These are phyloP conservation scores for Macrocybe gigantea DNA, from an alignment of 768 basidiomycete species.

Conservation along the genomic window DNA sequence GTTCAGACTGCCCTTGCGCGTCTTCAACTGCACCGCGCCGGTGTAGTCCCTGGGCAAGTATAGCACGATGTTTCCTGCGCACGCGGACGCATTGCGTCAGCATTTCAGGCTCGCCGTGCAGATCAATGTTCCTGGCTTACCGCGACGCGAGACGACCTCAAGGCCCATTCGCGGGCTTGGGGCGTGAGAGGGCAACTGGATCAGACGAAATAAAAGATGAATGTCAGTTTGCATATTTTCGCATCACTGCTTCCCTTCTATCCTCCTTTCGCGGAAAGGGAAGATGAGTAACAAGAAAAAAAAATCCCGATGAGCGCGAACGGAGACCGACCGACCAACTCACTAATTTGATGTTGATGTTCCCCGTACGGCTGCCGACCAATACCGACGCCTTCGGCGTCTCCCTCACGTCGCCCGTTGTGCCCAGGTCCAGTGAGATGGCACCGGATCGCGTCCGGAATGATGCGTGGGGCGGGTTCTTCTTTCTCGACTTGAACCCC, in stretches of 20 bases:
- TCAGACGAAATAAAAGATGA: conserved; percentile 1
- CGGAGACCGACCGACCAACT: conserved; percentile 3
- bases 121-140: conserved; percentile 12
- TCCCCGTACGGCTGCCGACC: conserved; percentile 29
- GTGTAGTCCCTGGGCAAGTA: conserved; percentile 21
- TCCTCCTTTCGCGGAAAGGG: not conserved
- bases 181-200: conserved; percentile 25
- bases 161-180: conserved; percentile 31
- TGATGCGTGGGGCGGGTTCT: conserved; percentile 29
- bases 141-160: conserved; percentile 27
- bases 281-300: not conserved
- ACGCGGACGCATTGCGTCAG: not conserved
- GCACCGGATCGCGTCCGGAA: conserved; percentile 35
- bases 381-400: conserved; percentile 28
- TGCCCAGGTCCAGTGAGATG: conserved; percentile 31
- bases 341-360: conserved; percentile 37
- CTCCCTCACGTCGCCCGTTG: conserved; percentile 25
- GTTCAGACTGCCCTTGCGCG: conserved; percentile 15
- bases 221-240: not conserved
- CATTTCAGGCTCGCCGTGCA: not conserved
- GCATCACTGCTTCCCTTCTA: conserved; percentile 2
- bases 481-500: conserved; percentile 18
- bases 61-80: conserved; percentile 18
- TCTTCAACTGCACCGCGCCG: conserved; percentile 23
- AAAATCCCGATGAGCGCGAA: too few relatives aligned